These are phyloP conservation scores for Nymphaea thermarum DNA, from an alignment of 164 flowering plant genomes.

Conservation along the genomic window DNA sequence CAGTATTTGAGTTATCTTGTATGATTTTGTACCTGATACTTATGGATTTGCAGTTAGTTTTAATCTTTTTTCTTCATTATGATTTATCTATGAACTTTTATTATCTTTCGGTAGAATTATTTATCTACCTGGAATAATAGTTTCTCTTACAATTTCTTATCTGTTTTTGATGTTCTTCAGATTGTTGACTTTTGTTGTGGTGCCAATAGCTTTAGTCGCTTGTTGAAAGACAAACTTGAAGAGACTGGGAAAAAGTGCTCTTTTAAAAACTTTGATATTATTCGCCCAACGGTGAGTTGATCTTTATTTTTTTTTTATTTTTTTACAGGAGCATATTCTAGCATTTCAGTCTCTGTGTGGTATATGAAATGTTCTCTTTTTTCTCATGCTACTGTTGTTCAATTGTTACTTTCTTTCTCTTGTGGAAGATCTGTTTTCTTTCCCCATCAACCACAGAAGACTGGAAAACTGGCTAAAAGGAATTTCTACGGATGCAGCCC, in stretches of 20 bases:
- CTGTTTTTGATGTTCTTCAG: constrained; percentile 21
- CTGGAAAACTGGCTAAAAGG: too few relatives aligned
- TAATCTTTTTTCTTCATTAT: too few relatives aligned
- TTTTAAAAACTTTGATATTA: constrained; percentile 56
- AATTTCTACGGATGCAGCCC: too few relatives aligned
- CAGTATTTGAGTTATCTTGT: too few relatives aligned
- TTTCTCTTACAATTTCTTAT: not conserved
- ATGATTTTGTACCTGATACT: too few relatives aligned
- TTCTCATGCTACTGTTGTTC: too few relatives aligned
- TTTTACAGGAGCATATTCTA: not conserved
- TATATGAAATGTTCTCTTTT: not conserved
- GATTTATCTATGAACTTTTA: too few relatives aligned
- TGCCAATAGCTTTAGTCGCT: constrained; percentile 66
- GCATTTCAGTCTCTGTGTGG: not conserved
- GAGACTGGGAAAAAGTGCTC: constrained; percentile 53
- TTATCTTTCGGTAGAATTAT: too few relatives aligned
- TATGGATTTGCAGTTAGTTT: too few relatives aligned
- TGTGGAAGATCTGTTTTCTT: too few relatives aligned
- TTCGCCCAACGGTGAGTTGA: constrained; percentile 45
- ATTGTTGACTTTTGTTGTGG: constrained; percentile 85
- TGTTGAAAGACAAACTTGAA: constrained; percentile 64
- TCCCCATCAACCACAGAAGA: too few relatives aligned
- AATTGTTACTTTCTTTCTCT: too few relatives aligned
- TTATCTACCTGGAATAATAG: not conserved
- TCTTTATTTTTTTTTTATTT: not conserved